Evolutionary conservation across 2,329 filamentous ascomycete species (phyloP).

Genomic region (Fusarium graminum): DNA sequence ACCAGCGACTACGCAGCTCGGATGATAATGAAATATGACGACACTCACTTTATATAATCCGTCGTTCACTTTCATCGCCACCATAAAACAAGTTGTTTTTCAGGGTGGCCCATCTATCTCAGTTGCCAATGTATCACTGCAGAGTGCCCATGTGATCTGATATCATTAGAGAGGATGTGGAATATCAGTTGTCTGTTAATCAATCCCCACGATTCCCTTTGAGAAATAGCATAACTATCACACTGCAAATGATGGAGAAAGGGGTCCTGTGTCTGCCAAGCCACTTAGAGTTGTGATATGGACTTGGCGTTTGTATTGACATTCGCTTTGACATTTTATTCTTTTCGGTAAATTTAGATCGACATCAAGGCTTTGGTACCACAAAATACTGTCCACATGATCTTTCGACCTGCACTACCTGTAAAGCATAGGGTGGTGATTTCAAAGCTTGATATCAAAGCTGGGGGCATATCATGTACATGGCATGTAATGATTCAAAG

Average conservation of each 20-base stretch:
- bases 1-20: slow-evolving; percentile 24
- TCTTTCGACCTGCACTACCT: background rate
- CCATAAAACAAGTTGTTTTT: background rate
- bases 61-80: background rate
- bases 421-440: too few species aligned
- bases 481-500: background rate
- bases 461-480: background rate
- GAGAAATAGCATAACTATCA: background rate
- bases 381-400: slow-evolving; percentile 1
- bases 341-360: slow-evolving; percentile 23
- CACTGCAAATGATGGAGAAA: background rate
- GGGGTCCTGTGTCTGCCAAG: slow-evolving; percentile 14
- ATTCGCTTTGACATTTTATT: background rate
- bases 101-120: background rate
- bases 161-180: background rate
- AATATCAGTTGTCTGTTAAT: background rate
- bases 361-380: slow-evolving; percentile 8
- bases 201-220: background rate
- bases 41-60: background rate
- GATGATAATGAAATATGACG: slow-evolving; percentile 12
- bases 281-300: slow-evolving; percentile 1
- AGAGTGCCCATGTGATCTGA: background rate
- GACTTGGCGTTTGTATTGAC: slow-evolving; percentile 18
- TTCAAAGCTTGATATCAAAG: background rate
- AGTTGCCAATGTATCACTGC: background rate